These are phyloP conservation scores for Wickerhamomyces silvicola DNA, from an alignment of 805 yeast species.

Conservation along the genomic window DNA sequence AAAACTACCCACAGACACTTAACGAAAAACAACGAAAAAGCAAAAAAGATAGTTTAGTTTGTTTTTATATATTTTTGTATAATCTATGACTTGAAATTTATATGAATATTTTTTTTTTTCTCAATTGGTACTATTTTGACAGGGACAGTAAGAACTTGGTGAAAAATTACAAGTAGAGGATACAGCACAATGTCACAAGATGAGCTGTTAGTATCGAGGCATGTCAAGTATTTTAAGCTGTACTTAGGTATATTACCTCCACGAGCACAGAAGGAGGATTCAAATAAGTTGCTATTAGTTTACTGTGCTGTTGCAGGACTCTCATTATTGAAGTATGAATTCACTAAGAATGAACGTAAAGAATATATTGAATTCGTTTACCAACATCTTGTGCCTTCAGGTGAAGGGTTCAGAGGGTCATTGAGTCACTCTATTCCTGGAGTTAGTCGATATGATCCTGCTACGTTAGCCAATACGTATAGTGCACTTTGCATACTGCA, in stretches of 20 bases:
- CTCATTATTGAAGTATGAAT: conserved; percentile 21
- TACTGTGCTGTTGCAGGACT: conserved; percentile 63
- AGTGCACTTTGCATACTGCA: conserved; percentile 60
- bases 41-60: too few relatives aligned
- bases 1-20: too few relatives aligned
- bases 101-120: too few relatives aligned
- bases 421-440: conserved; percentile 31
- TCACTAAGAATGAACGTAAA: conserved; percentile 22
- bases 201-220: conserved; percentile 14
- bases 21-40: too few relatives aligned
- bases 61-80: too few relatives aligned
- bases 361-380: conserved; percentile 39
- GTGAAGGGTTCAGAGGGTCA: conserved; percentile 55
- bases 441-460: conserved; percentile 40
- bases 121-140: too few relatives aligned
- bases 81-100: too few relatives aligned
- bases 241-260: conserved; percentile 51
- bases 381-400: conserved; percentile 33
- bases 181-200: too few relatives aligned
- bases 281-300: conserved; percentile 61
- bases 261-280: conserved; percentile 54
- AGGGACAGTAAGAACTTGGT: too few relatives aligned
- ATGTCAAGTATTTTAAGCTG: conserved; percentile 39
- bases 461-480: conserved; percentile 69
- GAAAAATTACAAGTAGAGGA: too few relatives aligned